phyloP scores from a whole-genome alignment of 306 rosid genomes.

The Cicer bijugum region DNA sequence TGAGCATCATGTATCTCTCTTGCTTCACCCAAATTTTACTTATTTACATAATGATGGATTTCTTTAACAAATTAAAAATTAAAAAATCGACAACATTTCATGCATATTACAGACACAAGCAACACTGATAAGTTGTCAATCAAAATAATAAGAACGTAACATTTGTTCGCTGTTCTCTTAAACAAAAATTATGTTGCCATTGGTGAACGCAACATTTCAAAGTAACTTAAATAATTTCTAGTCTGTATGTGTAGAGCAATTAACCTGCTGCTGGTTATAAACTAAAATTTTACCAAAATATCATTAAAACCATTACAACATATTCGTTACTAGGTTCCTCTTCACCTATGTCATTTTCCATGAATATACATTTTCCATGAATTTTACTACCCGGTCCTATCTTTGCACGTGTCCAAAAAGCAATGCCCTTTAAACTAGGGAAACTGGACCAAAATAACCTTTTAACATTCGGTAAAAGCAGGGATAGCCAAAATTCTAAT shows the following conservation, averaged over 20 bases:
- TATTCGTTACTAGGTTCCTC: slow-evolving; percentile 12
- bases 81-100: background rate
- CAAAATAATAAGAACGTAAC: background rate
- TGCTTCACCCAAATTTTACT: background rate
- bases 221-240: slow-evolving; percentile 20
- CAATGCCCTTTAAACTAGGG: slow-evolving; percentile 42
- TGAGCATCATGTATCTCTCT: background rate
- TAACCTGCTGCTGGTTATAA: slow-evolving; percentile 15
- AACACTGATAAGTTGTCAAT: background rate
- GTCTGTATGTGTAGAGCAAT: slow-evolving; percentile 17
- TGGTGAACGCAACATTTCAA: background rate
- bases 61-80: background rate
- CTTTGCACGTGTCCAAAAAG: slow-evolving; percentile 44
- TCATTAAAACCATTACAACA: slow-evolving; percentile 5
- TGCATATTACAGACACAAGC: background rate
- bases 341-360: slow-evolving; percentile 44
- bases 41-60: background rate
- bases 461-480: background rate
- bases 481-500: slow-evolving; percentile 21
- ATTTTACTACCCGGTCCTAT: slow-evolving; percentile 43
- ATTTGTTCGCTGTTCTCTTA: background rate
- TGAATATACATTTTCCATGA: slow-evolving; percentile 49
- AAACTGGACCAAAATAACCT: slow-evolving; percentile 42
- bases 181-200: slow-evolving; percentile 12
- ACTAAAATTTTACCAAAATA: slow-evolving; percentile 33